Percentiles rank a stretch among this genome's conserved stretches.
These are phyloP conservation scores for Phytophthora capsici DNA, from an alignment of 352 stramenopile genomes.

Conservation along the genomic window DNA sequence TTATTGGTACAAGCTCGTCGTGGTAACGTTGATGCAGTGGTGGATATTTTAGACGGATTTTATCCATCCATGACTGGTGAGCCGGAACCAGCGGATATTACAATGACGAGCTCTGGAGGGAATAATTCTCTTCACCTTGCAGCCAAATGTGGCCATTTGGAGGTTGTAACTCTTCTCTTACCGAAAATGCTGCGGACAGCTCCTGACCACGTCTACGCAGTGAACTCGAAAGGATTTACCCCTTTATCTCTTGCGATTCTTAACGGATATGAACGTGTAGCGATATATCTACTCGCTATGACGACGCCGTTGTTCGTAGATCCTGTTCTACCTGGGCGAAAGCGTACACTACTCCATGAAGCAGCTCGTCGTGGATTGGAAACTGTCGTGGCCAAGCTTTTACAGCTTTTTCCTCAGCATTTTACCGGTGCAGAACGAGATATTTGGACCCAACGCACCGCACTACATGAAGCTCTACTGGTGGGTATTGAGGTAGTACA, in stretches of 20 bases:
- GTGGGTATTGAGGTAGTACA: constrained; percentile 25
- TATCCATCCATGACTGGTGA: constrained; percentile 6
- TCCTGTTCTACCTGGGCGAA: constrained; percentile 20
- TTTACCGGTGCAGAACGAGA: constrained; percentile 52
- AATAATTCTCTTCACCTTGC: constrained; percentile 66
- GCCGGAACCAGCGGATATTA: constrained; percentile 44
- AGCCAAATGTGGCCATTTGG: constrained; percentile 51
- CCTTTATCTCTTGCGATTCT: constrained; percentile 57
- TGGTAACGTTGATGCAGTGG: constrained; percentile 58
- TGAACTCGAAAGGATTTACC: constrained; percentile 49
- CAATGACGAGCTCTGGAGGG: constrained; percentile 28
- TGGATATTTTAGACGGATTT: constrained; percentile 72
- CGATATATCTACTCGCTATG: constrained; percentile 66
- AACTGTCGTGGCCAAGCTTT: constrained; percentile 51
- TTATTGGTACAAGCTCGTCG: constrained; percentile 58
- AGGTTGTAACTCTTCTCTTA: constrained; percentile 60
- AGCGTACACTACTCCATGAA: constrained; percentile 55
- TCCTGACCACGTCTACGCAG: constrained; percentile 41
- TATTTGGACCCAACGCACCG: constrained; percentile 48
- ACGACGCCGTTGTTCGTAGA: constrained; percentile 47
- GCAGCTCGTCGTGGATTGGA: constrained; percentile 52
- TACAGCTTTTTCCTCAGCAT: constrained; percentile 54
- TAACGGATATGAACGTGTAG: constrained; percentile 55
- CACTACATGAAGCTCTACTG: constrained; percentile 58
- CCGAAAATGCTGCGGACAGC: constrained; percentile 40